Base-by-base conservation (phyloP, 768 basidiomycete species). In the Crucibulum laeve region DNA sequence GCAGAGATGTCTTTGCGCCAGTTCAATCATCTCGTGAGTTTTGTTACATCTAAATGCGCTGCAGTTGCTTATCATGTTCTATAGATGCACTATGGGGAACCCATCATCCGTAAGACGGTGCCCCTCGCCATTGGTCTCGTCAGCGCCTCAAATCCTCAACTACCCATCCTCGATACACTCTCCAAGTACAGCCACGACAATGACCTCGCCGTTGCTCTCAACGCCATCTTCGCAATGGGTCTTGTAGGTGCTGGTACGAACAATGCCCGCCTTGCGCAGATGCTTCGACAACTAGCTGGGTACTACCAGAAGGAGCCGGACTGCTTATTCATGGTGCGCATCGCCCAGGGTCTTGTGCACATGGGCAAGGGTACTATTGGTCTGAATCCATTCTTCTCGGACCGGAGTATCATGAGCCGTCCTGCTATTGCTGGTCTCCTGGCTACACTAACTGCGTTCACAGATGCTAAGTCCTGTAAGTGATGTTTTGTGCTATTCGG, bases 301-400 rank as follows among this genome's bases (percentile, higher is more conserved):
- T 99, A 98, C 70, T 99, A 99, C 65, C 78, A 88, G 67, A 97
- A 97, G 62, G 96, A 99, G 64, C 82, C 94, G 0, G 93, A 99
- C 57, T 95, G 91, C 59, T 64, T 97, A 54, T 98, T 99, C 64
- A 88, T 91, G 75, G 94, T 97, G 15, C 84, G 96, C 43, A 82
- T 99, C 46, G 91, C 95, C 2, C 88, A 97, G 65, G 96, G 96
- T 15, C 67, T 98, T 54, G 87, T 97, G n/a, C 92, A 97, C 63
- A 94, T 98, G 94, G 96, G 96, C 62, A 99, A 99, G 67, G 96
- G 96, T 25, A 97, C 94, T 11, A 90, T 99, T 59, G 89, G 90
- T 8, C 71, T 99, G 53, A 97, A 95, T 62, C 95, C 96, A 3
- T 97, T 96, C 84, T 97, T 89, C 77, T 79, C 78, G 25, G 95